Percentiles rank a stretch among this genome's conserved stretches.
phyloP scores from a whole-genome alignment of 1,284 basidiomycete species.

The Ustilago trichophora region DNA sequence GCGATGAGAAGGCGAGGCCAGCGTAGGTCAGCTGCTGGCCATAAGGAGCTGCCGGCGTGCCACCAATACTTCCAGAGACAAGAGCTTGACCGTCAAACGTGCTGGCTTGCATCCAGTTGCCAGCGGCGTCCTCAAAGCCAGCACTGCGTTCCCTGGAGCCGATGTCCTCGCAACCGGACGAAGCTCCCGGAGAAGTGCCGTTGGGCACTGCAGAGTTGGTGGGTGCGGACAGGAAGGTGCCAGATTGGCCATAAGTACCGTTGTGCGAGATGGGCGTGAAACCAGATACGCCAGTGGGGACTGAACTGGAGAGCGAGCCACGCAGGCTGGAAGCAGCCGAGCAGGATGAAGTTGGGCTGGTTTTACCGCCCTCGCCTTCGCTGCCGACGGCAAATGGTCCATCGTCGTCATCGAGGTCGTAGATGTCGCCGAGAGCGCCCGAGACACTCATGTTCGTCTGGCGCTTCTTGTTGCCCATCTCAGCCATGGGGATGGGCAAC shows the following conservation, averaged over 20 bases:
- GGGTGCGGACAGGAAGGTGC: slow-evolving; percentile 12
- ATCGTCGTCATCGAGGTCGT: slow-evolving; percentile 46
- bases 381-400: slow-evolving; percentile 32
- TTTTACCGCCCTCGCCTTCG: slow-evolving; percentile 41
- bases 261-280: slow-evolving; percentile 33
- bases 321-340: slow-evolving; percentile 29
- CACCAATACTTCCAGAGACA: neutral
- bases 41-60: neutral
- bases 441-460: slow-evolving; percentile 3
- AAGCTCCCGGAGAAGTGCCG: slow-evolving; percentile 31
- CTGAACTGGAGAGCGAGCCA: slow-evolving; percentile 27
- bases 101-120: slow-evolving; percentile 23
- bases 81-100: slow-evolving; percentile 9
- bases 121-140: slow-evolving; percentile 14
- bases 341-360: slow-evolving; percentile 33
- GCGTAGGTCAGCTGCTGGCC: slow-evolving; percentile 25
- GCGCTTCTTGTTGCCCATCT: slow-evolving; percentile 46
- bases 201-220: slow-evolving; percentile 1
- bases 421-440: slow-evolving; percentile 16
- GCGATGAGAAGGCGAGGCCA: slow-evolving; percentile 26
- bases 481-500: slow-evolving; percentile 39
- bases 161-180: slow-evolving; percentile 26
- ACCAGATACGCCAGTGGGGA: slow-evolving; percentile 17
- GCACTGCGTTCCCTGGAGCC: slow-evolving; percentile 10
- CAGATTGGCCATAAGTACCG: slow-evolving; percentile 6